A percentile compares a stretch with the other conserved stretches of the same genome.
Evolutionary conservation across 306 rosid species (phyloP).

Genomic region (Vigna hirtella): DNA sequence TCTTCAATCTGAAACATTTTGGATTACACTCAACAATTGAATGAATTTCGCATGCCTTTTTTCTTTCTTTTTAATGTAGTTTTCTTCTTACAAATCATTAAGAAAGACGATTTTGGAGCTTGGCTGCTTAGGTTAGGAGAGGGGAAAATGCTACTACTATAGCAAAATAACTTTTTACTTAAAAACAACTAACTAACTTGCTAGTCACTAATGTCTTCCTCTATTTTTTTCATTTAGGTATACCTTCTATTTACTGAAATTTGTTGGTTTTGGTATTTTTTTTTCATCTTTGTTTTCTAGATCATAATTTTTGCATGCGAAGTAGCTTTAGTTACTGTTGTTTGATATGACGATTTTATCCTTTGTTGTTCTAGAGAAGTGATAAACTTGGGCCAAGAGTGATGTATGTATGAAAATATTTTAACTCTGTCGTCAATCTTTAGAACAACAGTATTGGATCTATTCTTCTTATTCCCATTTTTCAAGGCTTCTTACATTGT

Average conservation of each 20-base stretch:
- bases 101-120: neutral
- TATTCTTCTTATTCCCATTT: neutral
- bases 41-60: neutral
- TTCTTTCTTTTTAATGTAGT: neutral
- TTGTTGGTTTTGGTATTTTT: neutral
- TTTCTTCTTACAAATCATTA: neutral
- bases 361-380: conserved; percentile 17
- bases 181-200: too few species aligned
- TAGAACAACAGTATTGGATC: neutral
- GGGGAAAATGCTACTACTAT: neutral
- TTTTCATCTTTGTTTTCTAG: neutral
- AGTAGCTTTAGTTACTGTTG: conserved; percentile 25
- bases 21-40: conserved; percentile 3
- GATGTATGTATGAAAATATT: neutral
- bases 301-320: neutral
- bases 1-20: conserved; percentile 24
- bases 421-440: neutral
- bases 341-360: conserved; percentile 24
- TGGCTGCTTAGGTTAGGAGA: conserved; percentile 4
- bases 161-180: neutral
- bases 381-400: conserved; percentile 3
- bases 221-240: neutral
- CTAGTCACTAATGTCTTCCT: too few species aligned
- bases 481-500: neutral
- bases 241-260: conserved; percentile 25